Evolutionary conservation across 306 rosid genomes (phyloP).

Genomic region (Trichosanthes cucumerina): DNA sequence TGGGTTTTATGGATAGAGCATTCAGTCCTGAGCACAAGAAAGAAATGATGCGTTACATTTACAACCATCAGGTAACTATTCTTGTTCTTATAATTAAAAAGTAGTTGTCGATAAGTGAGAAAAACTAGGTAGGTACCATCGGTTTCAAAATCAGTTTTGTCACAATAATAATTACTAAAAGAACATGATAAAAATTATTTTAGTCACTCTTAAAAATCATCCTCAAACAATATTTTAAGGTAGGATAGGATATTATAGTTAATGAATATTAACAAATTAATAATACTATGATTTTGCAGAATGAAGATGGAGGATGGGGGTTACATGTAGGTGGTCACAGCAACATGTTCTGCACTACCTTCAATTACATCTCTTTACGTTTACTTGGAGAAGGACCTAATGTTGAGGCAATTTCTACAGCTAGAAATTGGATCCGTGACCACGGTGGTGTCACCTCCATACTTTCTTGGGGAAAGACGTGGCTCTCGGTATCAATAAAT

Average conservation of each 20-base stretch:
- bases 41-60: conserved; percentile 3
- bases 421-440: conserved; percentile 16
- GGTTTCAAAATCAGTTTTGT: too few species aligned
- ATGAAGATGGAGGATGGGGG: conserved; percentile 29
- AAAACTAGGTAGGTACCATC: too few species aligned
- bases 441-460: conserved; percentile 20
- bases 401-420: background rate
- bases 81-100: too few species aligned
- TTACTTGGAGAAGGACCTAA: conserved; percentile 15
- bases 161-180: too few species aligned
- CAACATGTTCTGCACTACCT: conserved; percentile 21
- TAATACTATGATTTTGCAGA: background rate
- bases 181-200: too few species aligned
- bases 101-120: too few species aligned
- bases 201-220: too few species aligned
- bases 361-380: conserved; percentile 19
- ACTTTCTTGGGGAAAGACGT: conserved; percentile 20
- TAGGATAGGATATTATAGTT: too few species aligned
- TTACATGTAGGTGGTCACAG: conserved; percentile 22
- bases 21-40: conserved; percentile 13
- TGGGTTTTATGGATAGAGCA: background rate
- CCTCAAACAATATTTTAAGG: too few species aligned
- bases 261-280: too few species aligned
- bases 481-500: conserved; percentile 7
- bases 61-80: conserved; percentile 13